Evolutionary conservation across 2,329 filamentous ascomycete genomes (phyloP), one percentile per base, ranked within the genome.

Genomic region (Metarhizium sp.): DNA sequence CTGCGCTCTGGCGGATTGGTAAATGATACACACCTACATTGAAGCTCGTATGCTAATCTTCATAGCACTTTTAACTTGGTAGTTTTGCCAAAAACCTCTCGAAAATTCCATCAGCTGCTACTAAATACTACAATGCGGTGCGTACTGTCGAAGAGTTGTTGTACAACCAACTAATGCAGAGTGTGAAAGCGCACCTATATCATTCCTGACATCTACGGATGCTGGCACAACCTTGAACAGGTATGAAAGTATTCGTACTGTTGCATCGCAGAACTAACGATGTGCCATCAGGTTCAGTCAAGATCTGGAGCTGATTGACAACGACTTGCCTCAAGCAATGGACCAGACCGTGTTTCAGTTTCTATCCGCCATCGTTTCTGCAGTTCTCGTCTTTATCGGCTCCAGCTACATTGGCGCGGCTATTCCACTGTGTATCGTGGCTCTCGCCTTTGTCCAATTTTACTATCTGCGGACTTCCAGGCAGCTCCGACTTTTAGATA

Each of bases 91-190:
- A 51, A 25, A 3, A 40, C 50, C 2, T 36, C 50, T 13, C 11
- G 30, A 29, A 40, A 36, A 8, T 51, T 51, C 38, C 61, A 63
- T 25, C 50, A 60, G 30, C 48, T 58, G 2, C 43, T 61, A 1
- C 59, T 72, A 1, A 57, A 55, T 5, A 70, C 69, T 0, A 65
- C 71, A 18, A 67, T 72, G 58, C 51, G 55, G 59, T 59, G 43
- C 2, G 58, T 52, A 45, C 42, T 25, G 1, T 25, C 6, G n/a
- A 20, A 11, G 6, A 4, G 7, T 7, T 7, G 32, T 16, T 32
- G 25, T 34, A 34, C 38, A 16, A 16, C 38, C 8, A 16, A 16
- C 38, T 40, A 11, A 40, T 6, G 1, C 38, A 16, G 8, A 16
- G 38, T 50, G 32, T n/a, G 7, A 11, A 32, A 50, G 32, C 6